Evolutionary conservation across 345 rosid species (phyloP).

Genomic region (Rhodamnia rubescens): DNA sequence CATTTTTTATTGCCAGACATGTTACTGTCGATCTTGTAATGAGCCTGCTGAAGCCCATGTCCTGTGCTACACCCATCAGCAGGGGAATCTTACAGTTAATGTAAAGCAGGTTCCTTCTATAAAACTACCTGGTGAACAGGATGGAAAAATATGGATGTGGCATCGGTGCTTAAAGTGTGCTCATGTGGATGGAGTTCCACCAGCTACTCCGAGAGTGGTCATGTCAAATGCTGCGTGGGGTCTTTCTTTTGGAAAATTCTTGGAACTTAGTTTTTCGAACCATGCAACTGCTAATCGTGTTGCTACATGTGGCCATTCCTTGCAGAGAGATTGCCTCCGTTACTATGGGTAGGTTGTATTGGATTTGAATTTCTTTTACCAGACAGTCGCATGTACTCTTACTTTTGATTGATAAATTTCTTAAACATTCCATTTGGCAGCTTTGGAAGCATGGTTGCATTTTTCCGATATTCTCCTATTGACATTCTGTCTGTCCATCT

Average conservation of each 20-base stretch:
- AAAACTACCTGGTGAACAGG: conserved; percentile 80
- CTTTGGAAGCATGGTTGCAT: conserved; percentile 92
- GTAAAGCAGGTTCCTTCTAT: conserved; percentile 55
- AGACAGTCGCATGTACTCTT: not conserved
- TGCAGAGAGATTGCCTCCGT: conserved; percentile 96
- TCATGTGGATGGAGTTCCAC: conserved; percentile 82
- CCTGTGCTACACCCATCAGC: conserved; percentile 85
- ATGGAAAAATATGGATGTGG: conserved; percentile 99
- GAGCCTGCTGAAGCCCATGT: conserved; percentile 88
- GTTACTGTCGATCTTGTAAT: conserved; percentile 59
- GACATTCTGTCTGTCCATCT: conserved; percentile 71
- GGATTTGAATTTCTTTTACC: not conserved
- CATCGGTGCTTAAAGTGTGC: conserved; percentile 92
- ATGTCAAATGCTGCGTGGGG: conserved; percentile 99
- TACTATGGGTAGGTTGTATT: conserved; percentile 67
- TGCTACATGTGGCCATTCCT: conserved; percentile 96
- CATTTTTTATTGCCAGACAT: conserved; percentile 25
- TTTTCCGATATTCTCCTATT: conserved; percentile 92
- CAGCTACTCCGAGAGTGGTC: conserved; percentile 85
- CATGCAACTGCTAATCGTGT: conserved; percentile 97
- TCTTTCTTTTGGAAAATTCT: conserved; percentile 93
- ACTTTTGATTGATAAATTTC: not conserved
- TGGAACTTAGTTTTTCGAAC: conserved; percentile 96
- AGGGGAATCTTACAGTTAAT: conserved; percentile 93
- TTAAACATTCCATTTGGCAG: conserved; percentile 24